Conservation (phyloP, 495 filamentous ascomycete genomes). For the Penicillium lagena region DNA sequence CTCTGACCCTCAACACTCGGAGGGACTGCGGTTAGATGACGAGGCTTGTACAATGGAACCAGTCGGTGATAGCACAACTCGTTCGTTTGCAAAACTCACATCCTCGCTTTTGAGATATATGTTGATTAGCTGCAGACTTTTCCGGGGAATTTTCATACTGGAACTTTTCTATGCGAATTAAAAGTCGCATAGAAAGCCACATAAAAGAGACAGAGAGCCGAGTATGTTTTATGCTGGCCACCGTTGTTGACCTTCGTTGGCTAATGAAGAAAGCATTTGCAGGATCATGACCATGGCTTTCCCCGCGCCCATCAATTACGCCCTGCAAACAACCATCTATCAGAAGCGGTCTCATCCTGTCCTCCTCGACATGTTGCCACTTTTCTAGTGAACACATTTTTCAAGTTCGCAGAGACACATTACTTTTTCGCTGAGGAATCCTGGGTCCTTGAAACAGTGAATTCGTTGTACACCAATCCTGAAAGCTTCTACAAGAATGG, state of each 20-base stretch:
- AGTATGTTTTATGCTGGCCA: conserved; percentile 6
- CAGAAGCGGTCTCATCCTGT: conserved; percentile 21
- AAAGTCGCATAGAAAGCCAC: conserved; percentile 23
- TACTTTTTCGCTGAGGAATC: conserved; percentile 26
- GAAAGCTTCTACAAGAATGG: conserved; percentile 14
- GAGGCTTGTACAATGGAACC: conserved; percentile 24
- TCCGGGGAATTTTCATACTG: conserved; percentile 37
- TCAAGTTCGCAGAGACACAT: conserved; percentile 32
- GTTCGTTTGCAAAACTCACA: conserved; percentile 7
- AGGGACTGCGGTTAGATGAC: conserved; percentile 15
- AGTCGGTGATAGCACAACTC: conserved; percentile 22
- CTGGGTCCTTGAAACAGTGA: conserved; percentile 23
- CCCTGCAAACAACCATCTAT: conserved; percentile 13
- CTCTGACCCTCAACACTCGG: conserved; percentile 10
- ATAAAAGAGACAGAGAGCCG: conserved; percentile 9
- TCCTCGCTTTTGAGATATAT: neutral
- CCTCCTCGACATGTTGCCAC: conserved; percentile 32
- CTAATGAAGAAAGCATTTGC: conserved; percentile 3
- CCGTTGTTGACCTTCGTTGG: neutral
- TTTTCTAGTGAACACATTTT: conserved; percentile 29
- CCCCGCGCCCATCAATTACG: conserved; percentile 25
- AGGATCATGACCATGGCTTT: conserved; percentile 9
- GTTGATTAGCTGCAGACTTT: conserved; percentile 19
- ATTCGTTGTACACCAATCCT: conserved; percentile 18
- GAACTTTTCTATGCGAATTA: conserved; percentile 34